These are phyloP conservation scores for Apiospora hydei DNA, from an alignment of 2,329 filamentous ascomycete genomes.

Conservation along the genomic window DNA sequence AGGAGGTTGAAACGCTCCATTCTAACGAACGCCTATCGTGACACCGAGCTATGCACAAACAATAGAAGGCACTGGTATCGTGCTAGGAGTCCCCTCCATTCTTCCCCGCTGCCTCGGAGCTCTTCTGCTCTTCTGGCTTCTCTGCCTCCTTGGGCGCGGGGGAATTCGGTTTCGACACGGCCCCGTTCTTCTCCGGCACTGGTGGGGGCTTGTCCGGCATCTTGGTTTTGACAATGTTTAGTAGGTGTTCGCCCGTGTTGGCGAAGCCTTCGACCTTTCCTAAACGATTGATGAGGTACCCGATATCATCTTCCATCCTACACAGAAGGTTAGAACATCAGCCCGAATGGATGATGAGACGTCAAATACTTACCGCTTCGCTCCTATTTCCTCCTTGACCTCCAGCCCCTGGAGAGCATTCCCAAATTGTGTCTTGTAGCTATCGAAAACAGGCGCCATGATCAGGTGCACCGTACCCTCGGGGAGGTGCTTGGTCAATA, in stretches of 20 bases:
- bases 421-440: constrained; percentile 81
- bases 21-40: constrained; percentile 19
- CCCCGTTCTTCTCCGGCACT: constrained; percentile 28
- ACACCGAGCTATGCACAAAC: constrained; percentile 22
- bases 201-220: constrained; percentile 37
- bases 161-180: constrained; percentile 26
- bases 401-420: constrained; percentile 71
- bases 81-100: not conserved
- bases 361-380: constrained; percentile 67
- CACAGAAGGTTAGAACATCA: constrained; percentile 25
- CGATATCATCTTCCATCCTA: constrained; percentile 80
- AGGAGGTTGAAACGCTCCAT: constrained; percentile 11
- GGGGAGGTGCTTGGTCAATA: constrained; percentile 81
- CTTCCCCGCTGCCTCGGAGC: constrained; percentile 1
- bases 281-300: constrained; percentile 74
- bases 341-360: not conserved
- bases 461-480: constrained; percentile 81
- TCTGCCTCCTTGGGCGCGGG: constrained; percentile 8
- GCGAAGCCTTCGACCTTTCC: constrained; percentile 81
- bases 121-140: not conserved
- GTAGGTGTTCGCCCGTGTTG: constrained; percentile 74
- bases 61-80: not conserved
- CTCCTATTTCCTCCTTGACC: constrained; percentile 71
- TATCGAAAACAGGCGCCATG: constrained; percentile 84
- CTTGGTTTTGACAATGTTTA: constrained; percentile 70